phyloP scores from a whole-genome alignment of 306 rosid genomes.

The Fragaria iinumae region DNA sequence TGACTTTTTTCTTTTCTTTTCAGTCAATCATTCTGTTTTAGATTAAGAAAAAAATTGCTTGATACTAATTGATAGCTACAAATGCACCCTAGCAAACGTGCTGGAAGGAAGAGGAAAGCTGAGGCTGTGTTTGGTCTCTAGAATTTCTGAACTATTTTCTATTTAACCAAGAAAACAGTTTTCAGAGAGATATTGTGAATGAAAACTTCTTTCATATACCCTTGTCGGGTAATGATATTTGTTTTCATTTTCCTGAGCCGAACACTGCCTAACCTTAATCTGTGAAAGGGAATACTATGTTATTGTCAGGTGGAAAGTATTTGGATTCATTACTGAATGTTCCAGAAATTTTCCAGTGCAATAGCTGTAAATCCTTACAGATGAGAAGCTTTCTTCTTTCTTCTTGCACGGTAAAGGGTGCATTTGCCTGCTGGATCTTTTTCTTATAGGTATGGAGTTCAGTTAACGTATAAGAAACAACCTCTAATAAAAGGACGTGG shows the following conservation, averaged over 20 bases:
- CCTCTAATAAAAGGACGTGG: conserved; percentile 96
- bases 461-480: conserved; percentile 77
- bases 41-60: conserved; percentile 22
- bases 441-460: conserved; percentile 84
- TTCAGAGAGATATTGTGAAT: not conserved
- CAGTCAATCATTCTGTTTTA: conserved; percentile 15
- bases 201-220: not conserved
- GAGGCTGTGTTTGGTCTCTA: conserved; percentile 7
- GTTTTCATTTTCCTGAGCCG: not conserved
- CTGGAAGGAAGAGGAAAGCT: conserved; percentile 61
- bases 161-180: not conserved
- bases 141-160: conserved; percentile 6
- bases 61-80: conserved; percentile 39
- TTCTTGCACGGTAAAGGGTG: conserved; percentile 68
- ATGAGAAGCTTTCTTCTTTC: conserved; percentile 63
- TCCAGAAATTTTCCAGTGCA: conserved; percentile 37
- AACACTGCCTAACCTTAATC: conserved; percentile 38
- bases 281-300: conserved; percentile 48
- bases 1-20: conserved; percentile 3
- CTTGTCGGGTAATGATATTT: not conserved
- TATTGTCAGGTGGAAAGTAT: conserved; percentile 37
- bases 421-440: conserved; percentile 57
- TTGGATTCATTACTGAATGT: conserved; percentile 29
- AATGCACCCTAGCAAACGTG: conserved; percentile 55
- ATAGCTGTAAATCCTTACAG: conserved; percentile 47